phyloP scores from a whole-genome alignment of 2,329 filamentous ascomycete genomes.

The Tolypocladium sp. region DNA sequence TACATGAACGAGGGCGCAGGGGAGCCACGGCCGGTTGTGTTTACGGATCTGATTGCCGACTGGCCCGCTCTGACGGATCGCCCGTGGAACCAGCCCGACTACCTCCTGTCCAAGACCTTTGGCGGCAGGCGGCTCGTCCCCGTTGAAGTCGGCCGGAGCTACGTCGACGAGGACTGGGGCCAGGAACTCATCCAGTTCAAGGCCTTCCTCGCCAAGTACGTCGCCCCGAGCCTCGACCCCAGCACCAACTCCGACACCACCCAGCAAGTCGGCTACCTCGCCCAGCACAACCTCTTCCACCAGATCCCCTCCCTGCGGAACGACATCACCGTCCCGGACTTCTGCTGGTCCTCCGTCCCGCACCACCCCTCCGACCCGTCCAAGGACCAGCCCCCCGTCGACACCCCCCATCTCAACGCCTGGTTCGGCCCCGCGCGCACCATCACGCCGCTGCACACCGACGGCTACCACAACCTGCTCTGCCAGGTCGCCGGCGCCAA shows the following conservation, averaged over 20 bases:
- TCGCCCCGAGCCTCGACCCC: constrained; percentile 24
- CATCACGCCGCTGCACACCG: constrained; percentile 87
- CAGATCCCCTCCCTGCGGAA: constrained; percentile 70
- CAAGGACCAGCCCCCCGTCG: constrained; percentile 30
- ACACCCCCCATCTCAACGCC: constrained; percentile 67
- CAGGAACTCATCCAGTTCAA: constrained; percentile 71
- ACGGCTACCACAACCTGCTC: constrained; percentile 88
- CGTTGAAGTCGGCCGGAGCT: constrained; percentile 77
- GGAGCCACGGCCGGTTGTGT: constrained; percentile 54
- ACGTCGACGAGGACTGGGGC: constrained; percentile 77
- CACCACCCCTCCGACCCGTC: constrained; percentile 32
- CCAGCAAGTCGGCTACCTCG: constrained; percentile 62
- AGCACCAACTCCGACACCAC: constrained; percentile 6
- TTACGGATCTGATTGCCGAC: constrained; percentile 49
- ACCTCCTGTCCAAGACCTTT: constrained; percentile 67
- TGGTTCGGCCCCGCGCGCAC: constrained; percentile 89
- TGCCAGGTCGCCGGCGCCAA: constrained; percentile 84
- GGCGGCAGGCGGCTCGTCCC: constrained; percentile 73
- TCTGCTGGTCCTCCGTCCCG: constrained; percentile 67
- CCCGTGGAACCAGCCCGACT: constrained; percentile 65
- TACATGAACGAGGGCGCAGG: constrained; percentile 41
- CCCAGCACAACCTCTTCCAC: constrained; percentile 78
- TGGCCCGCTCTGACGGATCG: constrained; percentile 69
- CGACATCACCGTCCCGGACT: constrained; percentile 76
- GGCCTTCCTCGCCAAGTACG: constrained; percentile 57